Base-by-base conservation (phyloP, 768 basidiomycete genomes). In the Rhodotorula paludigena region DNA sequence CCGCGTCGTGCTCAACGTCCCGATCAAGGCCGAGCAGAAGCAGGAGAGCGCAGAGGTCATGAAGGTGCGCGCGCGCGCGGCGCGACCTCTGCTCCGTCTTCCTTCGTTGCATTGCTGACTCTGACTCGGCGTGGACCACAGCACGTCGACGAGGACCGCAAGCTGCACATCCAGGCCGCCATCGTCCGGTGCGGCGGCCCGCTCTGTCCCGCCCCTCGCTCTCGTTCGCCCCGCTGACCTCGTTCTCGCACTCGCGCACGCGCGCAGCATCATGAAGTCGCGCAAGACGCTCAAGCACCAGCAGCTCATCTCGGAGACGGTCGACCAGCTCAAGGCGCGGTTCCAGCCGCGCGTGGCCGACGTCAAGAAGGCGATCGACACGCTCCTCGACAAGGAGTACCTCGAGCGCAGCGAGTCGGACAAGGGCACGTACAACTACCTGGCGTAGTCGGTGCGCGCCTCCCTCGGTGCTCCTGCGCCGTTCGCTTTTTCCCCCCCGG, bases 201-300 rank as follows among this genome's bases (percentile, higher is more conserved):
- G 2, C 30, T 20, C 15, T 16, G 23, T 25, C 48, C 11, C 36
- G 41, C 42, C 30, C 28, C 23, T 33, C 60, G 3, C 18, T 14
- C 52, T 51, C 25, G 42, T 74, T 28, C 62, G 63, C 32, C 57
- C 60, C 64, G 14, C 71, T 65, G n/a, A 68, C 66, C 42, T 38
- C 11, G 60, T 65, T 41, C 3, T 14, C 54, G 36, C 16, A 20
- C 23, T 7, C 42, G 7, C 7, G 11, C 1, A 14, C 11, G 8
- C 12, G 9, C 42, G 7, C 68, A 90, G 90, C 55, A 90, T 94
- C 77, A 93, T 93, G 92, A 93, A 93, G 80, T 90, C 91, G 35
- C 85, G 90, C 41, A 92, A 92, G 84, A 89, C 88, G 69, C 88
- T 93, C 87, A 93, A 92, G 83, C 91, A 92, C 80, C 90, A 93